Evolutionary conservation across 768 basidiomycete species (phyloP).

Genomic region (Panaeolus cyanescens): DNA sequence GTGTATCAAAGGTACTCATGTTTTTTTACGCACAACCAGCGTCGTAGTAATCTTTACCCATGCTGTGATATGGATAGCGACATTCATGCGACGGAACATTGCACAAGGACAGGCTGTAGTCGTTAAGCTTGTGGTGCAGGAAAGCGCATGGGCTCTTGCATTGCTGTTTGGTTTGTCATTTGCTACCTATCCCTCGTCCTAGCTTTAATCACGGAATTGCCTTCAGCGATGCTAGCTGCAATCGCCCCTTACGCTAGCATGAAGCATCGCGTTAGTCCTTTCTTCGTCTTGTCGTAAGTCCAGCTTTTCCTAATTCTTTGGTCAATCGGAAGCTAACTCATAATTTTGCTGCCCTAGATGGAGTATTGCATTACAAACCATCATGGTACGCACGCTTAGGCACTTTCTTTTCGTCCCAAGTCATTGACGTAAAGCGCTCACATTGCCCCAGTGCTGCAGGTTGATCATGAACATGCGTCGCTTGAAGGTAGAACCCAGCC

Average conservation of each 20-base stretch:
- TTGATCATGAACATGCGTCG: conserved; percentile 2
- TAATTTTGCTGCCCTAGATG: background rate
- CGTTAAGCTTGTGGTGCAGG: background rate
- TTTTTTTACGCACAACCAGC: background rate
- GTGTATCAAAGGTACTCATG: too few relatives aligned
- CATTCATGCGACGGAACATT: background rate
- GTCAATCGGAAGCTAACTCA: background rate
- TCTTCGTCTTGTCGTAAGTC: background rate
- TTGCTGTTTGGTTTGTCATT: background rate
- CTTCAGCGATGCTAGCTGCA: background rate
- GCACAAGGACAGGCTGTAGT: conserved; percentile 1
- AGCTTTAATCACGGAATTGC: too few relatives aligned
- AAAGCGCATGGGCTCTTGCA: background rate
- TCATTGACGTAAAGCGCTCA: background rate
- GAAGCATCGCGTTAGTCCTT: background rate
- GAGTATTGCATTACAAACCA: background rate
- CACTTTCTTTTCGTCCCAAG: background rate
- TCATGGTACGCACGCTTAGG: background rate
- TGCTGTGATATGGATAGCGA: background rate
- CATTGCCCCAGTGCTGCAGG: background rate
- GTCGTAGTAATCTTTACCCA: background rate
- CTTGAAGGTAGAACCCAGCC: background rate
- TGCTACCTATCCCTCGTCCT: too few relatives aligned
- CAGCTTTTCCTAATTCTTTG: background rate
- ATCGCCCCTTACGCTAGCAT: conserved; percentile 1